Evolutionary conservation across 306 rosid genomes (phyloP).

Genomic region (Cicer cuneatum): DNA sequence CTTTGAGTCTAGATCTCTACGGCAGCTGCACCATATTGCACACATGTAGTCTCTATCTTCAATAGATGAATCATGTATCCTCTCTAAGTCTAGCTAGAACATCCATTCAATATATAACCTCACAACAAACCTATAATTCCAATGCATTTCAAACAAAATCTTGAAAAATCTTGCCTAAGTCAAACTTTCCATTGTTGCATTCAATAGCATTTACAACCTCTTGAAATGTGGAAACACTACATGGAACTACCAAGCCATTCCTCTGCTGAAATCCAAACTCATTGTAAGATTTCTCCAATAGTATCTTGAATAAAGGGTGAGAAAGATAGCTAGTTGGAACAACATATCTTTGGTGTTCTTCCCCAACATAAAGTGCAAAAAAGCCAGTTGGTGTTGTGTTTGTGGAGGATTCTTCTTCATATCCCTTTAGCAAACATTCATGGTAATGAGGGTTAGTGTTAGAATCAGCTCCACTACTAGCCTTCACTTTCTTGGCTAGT

Average conservation of each 20-base stretch:
- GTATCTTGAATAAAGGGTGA: constrained; percentile 89
- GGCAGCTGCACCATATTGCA: no score
- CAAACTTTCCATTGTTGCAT: constrained; percentile 71
- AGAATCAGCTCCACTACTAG: constrained; percentile 42
- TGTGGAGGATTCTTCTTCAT: constrained; percentile 45
- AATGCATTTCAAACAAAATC: constrained; percentile 53
- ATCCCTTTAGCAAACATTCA: constrained; percentile 54
- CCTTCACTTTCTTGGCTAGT: constrained; percentile 69
- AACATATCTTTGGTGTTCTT: constrained; percentile 68
- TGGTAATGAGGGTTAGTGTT: constrained; percentile 40
- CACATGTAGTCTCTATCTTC: no score
- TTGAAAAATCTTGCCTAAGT: constrained; percentile 70
- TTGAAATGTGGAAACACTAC: constrained; percentile 71
- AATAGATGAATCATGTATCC: background rate
- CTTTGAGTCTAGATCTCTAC: no score
- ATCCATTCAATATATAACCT: background rate
- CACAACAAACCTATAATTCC: no score
- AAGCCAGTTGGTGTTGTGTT: constrained; percentile 72
- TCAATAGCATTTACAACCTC: constrained; percentile 78
- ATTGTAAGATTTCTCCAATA: constrained; percentile 72
- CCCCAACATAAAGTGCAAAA: constrained; percentile 79
- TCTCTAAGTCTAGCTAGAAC: constrained; percentile 34
- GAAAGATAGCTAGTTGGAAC: constrained; percentile 78
- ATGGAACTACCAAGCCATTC: constrained; percentile 78
- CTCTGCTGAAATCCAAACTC: constrained; percentile 87